Base-by-base conservation (phyloP, 768 basidiomycete species). In the Omphalotus guepiniiformis region DNA sequence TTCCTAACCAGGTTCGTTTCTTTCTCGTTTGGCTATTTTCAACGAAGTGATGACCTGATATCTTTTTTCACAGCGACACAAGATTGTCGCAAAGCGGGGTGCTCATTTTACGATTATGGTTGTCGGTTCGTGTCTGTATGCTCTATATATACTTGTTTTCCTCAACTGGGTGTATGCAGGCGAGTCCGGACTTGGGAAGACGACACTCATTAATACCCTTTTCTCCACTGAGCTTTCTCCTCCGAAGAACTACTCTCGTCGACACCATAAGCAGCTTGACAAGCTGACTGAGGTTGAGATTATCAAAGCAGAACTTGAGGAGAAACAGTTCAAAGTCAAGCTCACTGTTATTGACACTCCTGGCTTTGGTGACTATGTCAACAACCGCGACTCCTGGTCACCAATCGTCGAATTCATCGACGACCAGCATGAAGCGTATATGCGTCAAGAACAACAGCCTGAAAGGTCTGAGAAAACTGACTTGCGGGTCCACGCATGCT, bases 41-140 rank as follows among this genome's bases (percentile, higher is more conserved):
- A 6, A 22, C 30, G 25, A 25, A 18, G 32, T 16, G 43, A 41
- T 22, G 54, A 40, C n/a, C n/a, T n/a, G n/a, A n/a, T n/a, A n/a
- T n/a, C n/a, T n/a, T 30, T 29, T n/a, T 13, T 48, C 18, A 18
- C 64, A 97, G 94, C 85, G 89, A 76, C 96, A 99, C 77, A 97
- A 97, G 78, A 98, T 98, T 64, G 93, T 98, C 54, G 94, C 93
- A 53, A 95, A 97, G 76, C 85, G 78, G 62, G 96, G 96, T 51
- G 92, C 88, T 6, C 94, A 97, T 72, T 97, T 97, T 73, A 98
- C 96, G 49, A 82, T 99, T 61, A 99, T 99, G 96, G 96, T 97
- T 37, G 94, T 97, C 51, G 96, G 96, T 92, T 59, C 64, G 88
- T 64, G 23, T 42, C 16, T 15, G 38, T 22, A 55, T 19, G 16